Conservation (phyloP, 345 rosid genomes). For the Eucalyptus pauciflora region DNA sequence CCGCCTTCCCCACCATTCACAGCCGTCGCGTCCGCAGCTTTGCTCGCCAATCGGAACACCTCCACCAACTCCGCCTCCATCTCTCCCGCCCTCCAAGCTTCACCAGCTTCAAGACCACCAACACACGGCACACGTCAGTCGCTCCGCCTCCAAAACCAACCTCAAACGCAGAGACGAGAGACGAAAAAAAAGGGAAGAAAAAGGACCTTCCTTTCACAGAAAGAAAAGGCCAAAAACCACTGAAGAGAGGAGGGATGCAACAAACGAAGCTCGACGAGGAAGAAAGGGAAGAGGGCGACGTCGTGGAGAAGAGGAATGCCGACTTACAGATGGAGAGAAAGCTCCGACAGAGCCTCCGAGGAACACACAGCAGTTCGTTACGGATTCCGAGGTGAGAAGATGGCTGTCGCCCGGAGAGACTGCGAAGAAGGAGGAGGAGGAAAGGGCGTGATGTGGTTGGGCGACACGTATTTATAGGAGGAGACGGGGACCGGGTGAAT, state of each 20-base stretch:
- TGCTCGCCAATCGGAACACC: constrained; percentile 26
- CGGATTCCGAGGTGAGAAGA: background rate
- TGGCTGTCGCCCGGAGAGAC: background rate
- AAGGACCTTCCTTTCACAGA: background rate
- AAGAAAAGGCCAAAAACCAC: background rate
- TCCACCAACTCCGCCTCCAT: constrained; percentile 34
- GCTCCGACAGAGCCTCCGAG: background rate
- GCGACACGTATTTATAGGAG: background rate
- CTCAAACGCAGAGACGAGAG: background rate
- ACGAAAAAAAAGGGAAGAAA: background rate
- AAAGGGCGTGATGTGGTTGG: too few relatives aligned
- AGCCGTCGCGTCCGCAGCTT: constrained; percentile 32
- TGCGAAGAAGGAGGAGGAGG: background rate
- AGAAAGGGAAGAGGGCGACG: background rate
- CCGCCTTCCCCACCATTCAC: background rate
- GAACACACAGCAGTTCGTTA: background rate
- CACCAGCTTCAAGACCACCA: background rate
- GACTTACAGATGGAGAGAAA: background rate
- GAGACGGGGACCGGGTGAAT: background rate
- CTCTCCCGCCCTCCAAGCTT: background rate
- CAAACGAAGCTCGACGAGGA: background rate
- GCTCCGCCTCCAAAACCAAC: background rate
- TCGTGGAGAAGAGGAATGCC: background rate
- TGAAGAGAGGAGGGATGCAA: background rate
- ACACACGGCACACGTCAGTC: background rate